Percentiles rank a stretch among this genome's conserved stretches.
Evolutionary conservation across 2,329 filamentous ascomycete species (phyloP).

Genomic region (Aspergillus sojae): DNA sequence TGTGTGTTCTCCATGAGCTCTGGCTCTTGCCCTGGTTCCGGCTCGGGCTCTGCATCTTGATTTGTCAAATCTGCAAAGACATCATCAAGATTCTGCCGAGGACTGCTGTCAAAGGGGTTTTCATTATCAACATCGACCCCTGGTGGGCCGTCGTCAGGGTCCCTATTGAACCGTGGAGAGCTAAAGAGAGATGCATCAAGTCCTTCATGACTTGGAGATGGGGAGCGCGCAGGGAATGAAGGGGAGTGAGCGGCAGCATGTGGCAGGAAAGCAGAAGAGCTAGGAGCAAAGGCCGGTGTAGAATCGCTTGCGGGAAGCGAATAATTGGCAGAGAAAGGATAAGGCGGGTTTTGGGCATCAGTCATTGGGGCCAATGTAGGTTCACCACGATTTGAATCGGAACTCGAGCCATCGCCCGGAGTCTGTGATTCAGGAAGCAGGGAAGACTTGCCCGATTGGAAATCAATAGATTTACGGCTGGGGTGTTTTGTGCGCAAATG

Average conservation of each 20-base stretch:
- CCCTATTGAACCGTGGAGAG: constrained; percentile 41
- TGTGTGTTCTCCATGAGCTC: constrained; percentile 48
- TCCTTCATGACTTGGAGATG: constrained; percentile 37
- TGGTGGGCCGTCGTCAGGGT: constrained; percentile 32
- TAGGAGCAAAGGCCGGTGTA: constrained; percentile 39
- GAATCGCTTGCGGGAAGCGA: constrained; percentile 39
- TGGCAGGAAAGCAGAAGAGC: constrained; percentile 41
- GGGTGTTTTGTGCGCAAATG: constrained; percentile 75
- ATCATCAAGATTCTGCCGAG: constrained; percentile 45
- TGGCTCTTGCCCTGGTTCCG: constrained; percentile 29
- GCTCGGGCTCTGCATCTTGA: constrained; percentile 42
- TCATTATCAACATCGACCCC: constrained; percentile 35
- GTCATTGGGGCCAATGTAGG: constrained; percentile 38
- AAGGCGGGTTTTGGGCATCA: constrained; percentile 33
- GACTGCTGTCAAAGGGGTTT: constrained; percentile 42
- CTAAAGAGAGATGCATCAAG: constrained; percentile 47
- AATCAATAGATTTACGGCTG: constrained; percentile 70
- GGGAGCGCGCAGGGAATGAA: constrained; percentile 44
- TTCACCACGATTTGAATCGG: constrained; percentile 33
- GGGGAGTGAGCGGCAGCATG: constrained; percentile 39
- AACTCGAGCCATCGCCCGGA: constrained; percentile 32
- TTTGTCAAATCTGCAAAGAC: constrained; percentile 52
- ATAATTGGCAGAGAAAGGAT: constrained; percentile 44
- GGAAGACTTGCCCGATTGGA: constrained; percentile 30
- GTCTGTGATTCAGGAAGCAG: constrained; percentile 34